Evolutionary conservation across 1,284 basidiomycete genomes (phyloP).

Genomic region (Mycocalia duriaeana): DNA sequence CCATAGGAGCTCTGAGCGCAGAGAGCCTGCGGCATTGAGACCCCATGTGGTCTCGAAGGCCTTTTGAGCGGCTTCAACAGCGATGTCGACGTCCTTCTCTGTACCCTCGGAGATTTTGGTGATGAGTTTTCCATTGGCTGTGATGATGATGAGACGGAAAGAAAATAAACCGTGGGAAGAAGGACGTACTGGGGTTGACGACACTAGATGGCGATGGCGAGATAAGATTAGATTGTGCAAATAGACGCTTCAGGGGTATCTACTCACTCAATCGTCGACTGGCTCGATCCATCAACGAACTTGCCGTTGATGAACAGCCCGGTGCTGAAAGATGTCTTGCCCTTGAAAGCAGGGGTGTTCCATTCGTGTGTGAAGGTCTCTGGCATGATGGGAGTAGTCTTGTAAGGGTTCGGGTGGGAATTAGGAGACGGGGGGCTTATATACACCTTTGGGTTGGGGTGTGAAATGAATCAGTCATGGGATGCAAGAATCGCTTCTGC

Average conservation of each 20-base stretch:
- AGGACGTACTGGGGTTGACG: conserved; percentile 58
- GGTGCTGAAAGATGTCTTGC: conserved; percentile 58
- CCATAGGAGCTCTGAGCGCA: conserved; percentile 61
- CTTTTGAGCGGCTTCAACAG: conserved; percentile 73
- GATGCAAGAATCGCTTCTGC: too few relatives aligned
- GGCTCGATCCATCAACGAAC: conserved; percentile 63
- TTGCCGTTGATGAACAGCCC: conserved; percentile 82
- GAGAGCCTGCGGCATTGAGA: conserved; percentile 52
- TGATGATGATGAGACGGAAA: neutral
- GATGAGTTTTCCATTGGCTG: conserved; percentile 68
- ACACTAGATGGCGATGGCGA: too few relatives aligned
- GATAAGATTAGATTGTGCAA: too few relatives aligned
- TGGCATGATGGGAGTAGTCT: too few relatives aligned
- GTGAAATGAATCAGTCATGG: too few relatives aligned
- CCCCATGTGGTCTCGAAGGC: conserved; percentile 79
- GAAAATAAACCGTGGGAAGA: too few relatives aligned
- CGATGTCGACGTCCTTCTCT: conserved; percentile 68
- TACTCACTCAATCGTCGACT: conserved; percentile 63
- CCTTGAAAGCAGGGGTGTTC: conserved; percentile 62
- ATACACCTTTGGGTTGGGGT: too few relatives aligned
- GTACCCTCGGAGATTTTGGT: conserved; percentile 67
- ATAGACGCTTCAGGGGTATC: too few relatives aligned
- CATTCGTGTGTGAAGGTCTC: conserved; percentile 53
- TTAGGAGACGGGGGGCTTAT: too few relatives aligned
- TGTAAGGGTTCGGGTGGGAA: too few relatives aligned